Conservation (phyloP, 2,329 filamentous ascomycete genomes). For the Purpureocillium takamizusanense region DNA sequence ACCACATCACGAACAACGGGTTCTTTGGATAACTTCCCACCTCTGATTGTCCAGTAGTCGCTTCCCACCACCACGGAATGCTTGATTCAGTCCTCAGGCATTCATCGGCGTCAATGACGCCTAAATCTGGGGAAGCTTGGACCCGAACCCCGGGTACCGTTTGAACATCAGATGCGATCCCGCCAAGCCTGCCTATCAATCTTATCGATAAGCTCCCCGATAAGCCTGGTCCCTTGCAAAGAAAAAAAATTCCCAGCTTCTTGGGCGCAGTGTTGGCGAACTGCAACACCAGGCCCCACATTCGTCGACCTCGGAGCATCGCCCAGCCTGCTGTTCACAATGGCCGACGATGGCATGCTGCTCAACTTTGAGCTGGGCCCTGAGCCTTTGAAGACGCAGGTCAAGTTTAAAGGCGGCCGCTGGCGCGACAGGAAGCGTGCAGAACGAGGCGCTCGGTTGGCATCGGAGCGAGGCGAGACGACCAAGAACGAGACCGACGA, state of each 20-base stretch:
- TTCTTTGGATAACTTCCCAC: too few species aligned
- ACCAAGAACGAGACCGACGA: conserved; percentile 15
- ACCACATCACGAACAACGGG: too few species aligned
- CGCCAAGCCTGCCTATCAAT: not conserved
- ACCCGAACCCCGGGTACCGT: not conserved
- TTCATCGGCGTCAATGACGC: not conserved
- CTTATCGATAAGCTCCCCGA: conserved; percentile 14
- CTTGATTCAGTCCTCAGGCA: too few species aligned
- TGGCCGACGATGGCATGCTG: conserved; percentile 94
- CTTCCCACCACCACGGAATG: too few species aligned
- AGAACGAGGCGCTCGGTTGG: conserved; percentile 21
- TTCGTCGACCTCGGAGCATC: not conserved
- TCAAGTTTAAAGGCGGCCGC: conserved; percentile 76
- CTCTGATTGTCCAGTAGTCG: too few species aligned
- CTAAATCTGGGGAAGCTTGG: not conserved
- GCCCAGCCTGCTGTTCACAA: conserved; percentile 23
- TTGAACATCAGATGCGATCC: too few species aligned
- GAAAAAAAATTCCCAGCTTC: conserved; percentile 12
- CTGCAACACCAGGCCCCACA: conserved; percentile 5
- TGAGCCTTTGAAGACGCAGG: conserved; percentile 49
- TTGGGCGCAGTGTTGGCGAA: conserved; percentile 3
- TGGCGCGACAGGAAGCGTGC: conserved; percentile 86
- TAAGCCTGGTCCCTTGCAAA: conserved; percentile 1
- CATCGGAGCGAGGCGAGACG: conserved; percentile 13
- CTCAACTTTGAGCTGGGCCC: conserved; percentile 81